A percentile compares a stretch with the other conserved stretches of the same genome.
phyloP scores from a whole-genome alignment of 345 rosid genomes.

The Rhodamnia argentea region DNA sequence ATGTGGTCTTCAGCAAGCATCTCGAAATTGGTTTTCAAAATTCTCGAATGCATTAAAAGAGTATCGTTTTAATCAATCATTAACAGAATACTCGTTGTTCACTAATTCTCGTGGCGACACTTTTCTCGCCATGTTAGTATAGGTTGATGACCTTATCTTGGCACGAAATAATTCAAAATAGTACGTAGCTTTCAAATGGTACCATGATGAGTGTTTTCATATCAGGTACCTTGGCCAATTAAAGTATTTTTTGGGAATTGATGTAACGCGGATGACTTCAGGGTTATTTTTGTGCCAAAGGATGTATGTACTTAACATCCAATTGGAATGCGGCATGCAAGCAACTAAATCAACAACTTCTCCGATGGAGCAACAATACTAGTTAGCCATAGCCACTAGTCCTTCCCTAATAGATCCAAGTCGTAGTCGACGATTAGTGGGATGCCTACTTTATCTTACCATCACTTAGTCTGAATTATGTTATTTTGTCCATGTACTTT shows the following conservation, averaged over 20 bases:
- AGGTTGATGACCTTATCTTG: neutral
- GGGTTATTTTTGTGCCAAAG: neutral
- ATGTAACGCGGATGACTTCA: neutral
- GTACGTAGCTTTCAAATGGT: neutral
- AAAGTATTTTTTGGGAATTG: neutral
- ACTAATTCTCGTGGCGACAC: neutral
- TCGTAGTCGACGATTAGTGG: neutral
- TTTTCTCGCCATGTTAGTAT: neutral
- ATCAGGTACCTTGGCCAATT: neutral
- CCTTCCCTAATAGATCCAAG: neutral
- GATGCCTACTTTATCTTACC: neutral
- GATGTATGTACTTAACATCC: neutral
- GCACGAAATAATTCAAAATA: neutral
- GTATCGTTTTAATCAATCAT: neutral
- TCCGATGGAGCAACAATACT: neutral
- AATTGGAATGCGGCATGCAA: neutral
- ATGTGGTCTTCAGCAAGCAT: neutral
- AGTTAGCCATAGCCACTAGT: neutral
- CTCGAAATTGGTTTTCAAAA: neutral
- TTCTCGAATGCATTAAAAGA: neutral
- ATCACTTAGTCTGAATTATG: neutral
- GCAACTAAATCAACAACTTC: rapidly evolving
- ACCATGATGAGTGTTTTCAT: neutral
- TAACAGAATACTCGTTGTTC: neutral
- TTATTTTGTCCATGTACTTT: neutral